These are phyloP conservation scores for Phytopythium delawarense DNA, from an alignment of 352 stramenopile genomes.

Conservation along the genomic window DNA sequence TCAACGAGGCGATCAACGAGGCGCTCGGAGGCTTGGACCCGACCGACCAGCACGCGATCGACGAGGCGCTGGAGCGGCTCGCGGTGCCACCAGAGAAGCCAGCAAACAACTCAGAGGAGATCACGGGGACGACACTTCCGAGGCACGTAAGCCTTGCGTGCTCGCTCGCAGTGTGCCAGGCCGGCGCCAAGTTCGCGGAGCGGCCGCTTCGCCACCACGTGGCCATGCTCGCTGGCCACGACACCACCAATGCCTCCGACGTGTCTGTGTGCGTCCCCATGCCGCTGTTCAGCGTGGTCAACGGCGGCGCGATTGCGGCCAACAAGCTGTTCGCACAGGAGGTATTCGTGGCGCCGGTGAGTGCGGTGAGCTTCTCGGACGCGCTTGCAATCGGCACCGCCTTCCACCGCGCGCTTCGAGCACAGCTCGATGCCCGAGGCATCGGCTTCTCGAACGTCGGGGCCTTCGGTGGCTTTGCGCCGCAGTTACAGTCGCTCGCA, in stretches of 20 bases:
- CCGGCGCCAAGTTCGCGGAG: slow-evolving; percentile 57
- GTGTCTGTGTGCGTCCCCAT: slow-evolving; percentile 45
- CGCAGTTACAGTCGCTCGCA: slow-evolving; percentile 48
- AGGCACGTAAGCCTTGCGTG: slow-evolving; percentile 38
- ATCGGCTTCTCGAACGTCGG: slow-evolving; percentile 59
- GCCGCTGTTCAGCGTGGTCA: slow-evolving; percentile 70
- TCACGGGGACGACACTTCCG: not conserved
- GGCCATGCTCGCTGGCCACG: slow-evolving; percentile 32
- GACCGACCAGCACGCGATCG: slow-evolving; percentile 40
- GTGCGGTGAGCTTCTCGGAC: slow-evolving; percentile 52
- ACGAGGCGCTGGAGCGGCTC: slow-evolving; percentile 23
- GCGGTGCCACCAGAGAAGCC: not conserved
- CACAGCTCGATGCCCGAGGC: slow-evolving; percentile 45
- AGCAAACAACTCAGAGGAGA: not conserved
- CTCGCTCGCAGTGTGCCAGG: slow-evolving; percentile 58
- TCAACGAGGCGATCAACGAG: slow-evolving; percentile 29
- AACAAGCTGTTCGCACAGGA: slow-evolving; percentile 73
- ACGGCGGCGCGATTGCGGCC: slow-evolving; percentile 53
- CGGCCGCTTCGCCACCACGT: slow-evolving; percentile 52
- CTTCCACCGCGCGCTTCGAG: slow-evolving; percentile 32
- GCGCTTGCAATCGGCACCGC: slow-evolving; percentile 53
- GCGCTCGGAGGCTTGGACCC: slow-evolving; percentile 40
- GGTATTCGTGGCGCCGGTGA: slow-evolving; percentile 48
- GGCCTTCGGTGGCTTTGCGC: slow-evolving; percentile 53
- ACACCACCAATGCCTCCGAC: slow-evolving; percentile 26